A percentile compares a stretch with the other conserved stretches of the same genome.
Conservation (phyloP, 257 asterid species). For the Lantana camara region DNA sequence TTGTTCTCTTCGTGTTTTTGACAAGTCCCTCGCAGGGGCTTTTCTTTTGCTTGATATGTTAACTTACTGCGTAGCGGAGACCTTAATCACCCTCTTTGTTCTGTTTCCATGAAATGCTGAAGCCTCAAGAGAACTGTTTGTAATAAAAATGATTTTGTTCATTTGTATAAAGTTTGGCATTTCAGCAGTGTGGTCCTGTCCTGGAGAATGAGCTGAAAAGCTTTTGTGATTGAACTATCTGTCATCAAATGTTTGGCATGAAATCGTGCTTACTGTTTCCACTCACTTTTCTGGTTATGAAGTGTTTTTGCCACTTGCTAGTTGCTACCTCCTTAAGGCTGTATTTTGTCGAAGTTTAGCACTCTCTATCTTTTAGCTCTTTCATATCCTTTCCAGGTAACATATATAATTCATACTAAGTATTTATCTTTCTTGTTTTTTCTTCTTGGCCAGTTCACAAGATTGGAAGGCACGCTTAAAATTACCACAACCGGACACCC, state of each 20-base stretch:
- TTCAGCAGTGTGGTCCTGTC: conserved; percentile 9
- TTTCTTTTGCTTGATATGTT: not conserved
- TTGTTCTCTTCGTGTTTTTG: not conserved
- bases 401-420: not conserved
- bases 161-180: not conserved
- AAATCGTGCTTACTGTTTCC: conserved; percentile 2
- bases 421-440: conserved; percentile 18
- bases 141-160: not conserved
- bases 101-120: conserved; percentile 1
- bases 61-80: not conserved
- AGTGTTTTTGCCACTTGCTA: not conserved
- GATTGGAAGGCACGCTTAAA: conserved; percentile 81
- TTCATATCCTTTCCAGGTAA: not conserved
- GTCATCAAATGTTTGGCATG: not conserved
- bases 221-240: not conserved
- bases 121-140: not conserved
- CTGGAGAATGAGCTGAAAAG: not conserved
- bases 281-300: conserved; percentile 15
- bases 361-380: not conserved
- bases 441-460: conserved; percentile 57
- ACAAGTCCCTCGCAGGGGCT: not conserved
- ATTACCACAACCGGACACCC: conserved; percentile 72
- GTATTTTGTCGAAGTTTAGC: not conserved
- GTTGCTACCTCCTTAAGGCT: not conserved
- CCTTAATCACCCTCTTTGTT: conserved; percentile 5